Evolutionary conservation across 2,329 filamentous ascomycete species (phyloP).

Genomic region (Graphilbum sp.): DNA sequence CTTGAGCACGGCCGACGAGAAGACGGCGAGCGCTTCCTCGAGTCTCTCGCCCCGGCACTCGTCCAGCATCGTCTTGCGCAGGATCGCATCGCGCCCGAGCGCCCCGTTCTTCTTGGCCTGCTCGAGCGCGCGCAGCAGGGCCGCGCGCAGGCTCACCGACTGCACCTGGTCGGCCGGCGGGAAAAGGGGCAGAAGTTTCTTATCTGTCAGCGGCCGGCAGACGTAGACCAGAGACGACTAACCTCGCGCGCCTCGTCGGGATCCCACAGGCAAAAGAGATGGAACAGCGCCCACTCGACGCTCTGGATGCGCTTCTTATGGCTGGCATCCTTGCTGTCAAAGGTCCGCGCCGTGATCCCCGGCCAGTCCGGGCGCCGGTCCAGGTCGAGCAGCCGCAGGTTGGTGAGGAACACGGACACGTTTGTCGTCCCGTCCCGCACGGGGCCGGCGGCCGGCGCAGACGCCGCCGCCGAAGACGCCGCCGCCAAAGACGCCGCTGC

Average conservation of each 20-base stretch:
- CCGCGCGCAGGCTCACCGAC: constrained; percentile 76
- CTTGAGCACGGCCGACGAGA: constrained; percentile 71
- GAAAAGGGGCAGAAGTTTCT: constrained; percentile 85
- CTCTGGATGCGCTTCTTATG: constrained; percentile 70
- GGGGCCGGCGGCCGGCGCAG: not conserved
- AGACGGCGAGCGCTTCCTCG: constrained; percentile 68
- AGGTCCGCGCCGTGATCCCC: constrained; percentile 50
- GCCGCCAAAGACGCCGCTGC: no score
- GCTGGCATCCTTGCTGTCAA: constrained; percentile 47
- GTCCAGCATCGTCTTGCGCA: constrained; percentile 91
- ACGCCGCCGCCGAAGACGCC: no score
- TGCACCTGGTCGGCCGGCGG: constrained; percentile 81
- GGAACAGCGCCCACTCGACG: constrained; percentile 83
- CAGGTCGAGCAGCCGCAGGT: constrained; percentile 68
- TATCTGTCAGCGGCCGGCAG: not conserved
- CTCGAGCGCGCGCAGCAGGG: constrained; percentile 65
- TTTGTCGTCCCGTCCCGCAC: constrained; percentile 23
- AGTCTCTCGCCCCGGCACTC: constrained; percentile 88
- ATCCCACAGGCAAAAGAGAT: constrained; percentile 75
- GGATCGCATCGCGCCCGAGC: constrained; percentile 60
- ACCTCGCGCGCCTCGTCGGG: constrained; percentile 58
- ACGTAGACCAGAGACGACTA: not conserved
- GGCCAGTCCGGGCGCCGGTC: constrained; percentile 70
- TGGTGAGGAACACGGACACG: constrained; percentile 59
- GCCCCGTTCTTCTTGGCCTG: constrained; percentile 77